Base-by-base conservation (phyloP, 306 rosid species). In the Vigna radiata region DNA sequence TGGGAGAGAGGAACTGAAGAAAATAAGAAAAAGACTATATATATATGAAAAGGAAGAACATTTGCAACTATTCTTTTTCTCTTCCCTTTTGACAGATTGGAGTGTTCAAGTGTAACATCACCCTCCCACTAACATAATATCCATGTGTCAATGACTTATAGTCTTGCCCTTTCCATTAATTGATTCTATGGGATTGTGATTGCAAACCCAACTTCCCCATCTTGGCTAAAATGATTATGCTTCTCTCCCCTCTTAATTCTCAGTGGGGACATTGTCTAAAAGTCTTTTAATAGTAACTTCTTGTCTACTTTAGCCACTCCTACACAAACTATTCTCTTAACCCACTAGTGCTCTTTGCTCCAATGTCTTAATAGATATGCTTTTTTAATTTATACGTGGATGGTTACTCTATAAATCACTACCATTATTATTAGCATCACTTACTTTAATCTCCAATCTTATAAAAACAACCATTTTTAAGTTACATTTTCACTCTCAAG, bases 61-160 rank as follows among this genome's bases (percentile, higher is more conserved):
- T 55, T 55, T 55, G 65, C 19, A 1, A 16, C 31, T 52, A 71
- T 5, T 69, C 52, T 79, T 85, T 70, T 46, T 48, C 72, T 63
- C 14, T 62, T 15, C 65, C 63, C 27, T 76, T 85, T 75, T 44
- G 83, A 84, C 77, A 87, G 66, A 79, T 77, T 59, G 84, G 81
- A 79, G 79, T 8, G 75, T 73, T 71, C 39, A 81, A 86, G 85
- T 88, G 88, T 75, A 85, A 82, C 86, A 85, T 87, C 84, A 87
- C 79, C 43, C 76, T 82, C 58, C 77, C 89, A 87, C 87, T 82
- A 80, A 39, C 79, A 81, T 59, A 69, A 62, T 75, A 64, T 68
- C 79, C 89, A 87, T 85, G 86, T 85, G 87, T 80, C 50, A 47
- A 37, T 83, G 80, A 79, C 62, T 68, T 23, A 27, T 47, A 79